Evolutionary conservation across 2,329 filamentous ascomycete species (phyloP).

Genomic region (Fusarium bactridioides): DNA sequence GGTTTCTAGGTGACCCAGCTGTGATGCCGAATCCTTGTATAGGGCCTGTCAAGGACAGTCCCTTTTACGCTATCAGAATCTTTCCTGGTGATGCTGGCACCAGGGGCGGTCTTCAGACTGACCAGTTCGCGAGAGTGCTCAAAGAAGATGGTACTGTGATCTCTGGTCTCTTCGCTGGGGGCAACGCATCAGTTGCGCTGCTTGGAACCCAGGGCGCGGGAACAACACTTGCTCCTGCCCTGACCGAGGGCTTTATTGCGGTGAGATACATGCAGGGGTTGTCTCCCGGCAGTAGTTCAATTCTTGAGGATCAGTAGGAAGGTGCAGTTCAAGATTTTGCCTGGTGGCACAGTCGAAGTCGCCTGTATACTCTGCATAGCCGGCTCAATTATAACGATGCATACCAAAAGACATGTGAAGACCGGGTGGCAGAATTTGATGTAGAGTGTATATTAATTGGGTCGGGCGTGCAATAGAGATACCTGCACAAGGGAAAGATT

Average conservation of each 20-base stretch:
- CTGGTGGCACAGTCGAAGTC: too few relatives aligned
- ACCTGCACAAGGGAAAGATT: too few relatives aligned
- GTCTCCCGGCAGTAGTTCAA: too few relatives aligned
- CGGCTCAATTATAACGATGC: too few relatives aligned
- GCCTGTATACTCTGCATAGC: too few relatives aligned
- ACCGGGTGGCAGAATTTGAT: too few relatives aligned
- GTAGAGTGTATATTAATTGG: too few relatives aligned
- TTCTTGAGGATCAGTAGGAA: too few relatives aligned
- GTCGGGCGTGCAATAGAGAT: too few relatives aligned
- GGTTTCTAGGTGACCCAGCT: background rate
- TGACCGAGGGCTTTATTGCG: background rate
- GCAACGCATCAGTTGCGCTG: background rate
- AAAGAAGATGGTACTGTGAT: background rate
- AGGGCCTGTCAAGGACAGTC: background rate
- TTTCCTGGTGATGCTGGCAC: background rate
- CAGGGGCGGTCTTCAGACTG: background rate
- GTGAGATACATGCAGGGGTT: background rate
- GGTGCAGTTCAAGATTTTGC: too few relatives aligned
- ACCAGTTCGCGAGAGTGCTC: background rate
- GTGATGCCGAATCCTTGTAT: background rate
- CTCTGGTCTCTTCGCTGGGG: background rate
- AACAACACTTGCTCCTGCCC: background rate
- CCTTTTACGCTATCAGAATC: background rate
- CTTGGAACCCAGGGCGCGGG: background rate
- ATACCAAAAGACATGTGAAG: too few relatives aligned